Conservation (phyloP, 805 yeast genomes). For the Nakazawaea molendinolei region DNA sequence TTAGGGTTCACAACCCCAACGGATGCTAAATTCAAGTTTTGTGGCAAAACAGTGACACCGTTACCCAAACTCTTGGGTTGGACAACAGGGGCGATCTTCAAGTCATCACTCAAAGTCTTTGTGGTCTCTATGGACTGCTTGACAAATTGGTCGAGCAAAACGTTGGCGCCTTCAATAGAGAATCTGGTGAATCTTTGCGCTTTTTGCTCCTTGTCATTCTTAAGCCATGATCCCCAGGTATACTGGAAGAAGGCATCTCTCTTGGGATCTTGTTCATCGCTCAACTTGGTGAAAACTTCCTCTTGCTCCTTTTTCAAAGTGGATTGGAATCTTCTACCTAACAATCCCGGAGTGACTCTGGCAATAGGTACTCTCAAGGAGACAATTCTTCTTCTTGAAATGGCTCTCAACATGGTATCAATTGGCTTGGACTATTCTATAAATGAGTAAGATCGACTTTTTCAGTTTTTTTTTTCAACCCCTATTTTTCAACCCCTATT, state of each 20-base stretch:
- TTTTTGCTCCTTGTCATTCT: constrained; percentile 69
- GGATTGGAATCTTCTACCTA: constrained; percentile 6
- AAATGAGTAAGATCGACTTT: neutral
- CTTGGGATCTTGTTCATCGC: constrained; percentile 59
- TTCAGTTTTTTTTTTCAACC: neutral
- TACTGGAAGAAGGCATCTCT: constrained; percentile 75
- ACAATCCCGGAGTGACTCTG: too few relatives aligned
- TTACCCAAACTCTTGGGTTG: constrained; percentile 19
- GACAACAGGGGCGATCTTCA: constrained; percentile 1
- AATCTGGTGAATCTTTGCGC: constrained; percentile 73
- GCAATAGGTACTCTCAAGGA: neutral
- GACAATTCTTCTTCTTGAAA: neutral
- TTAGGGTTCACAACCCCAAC: constrained; percentile 38
- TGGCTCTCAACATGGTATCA: constrained; percentile 1
- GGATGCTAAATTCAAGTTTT: constrained; percentile 36
- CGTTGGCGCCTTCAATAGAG: constrained; percentile 69
- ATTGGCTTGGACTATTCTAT: neutral
- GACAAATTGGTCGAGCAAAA: constrained; percentile 39
- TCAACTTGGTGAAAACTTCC: constrained; percentile 45
- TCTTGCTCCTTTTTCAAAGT: constrained; percentile 9
- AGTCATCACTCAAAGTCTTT: constrained; percentile 14
- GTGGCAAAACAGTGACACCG: constrained; percentile 27
- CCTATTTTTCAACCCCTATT: too few relatives aligned
- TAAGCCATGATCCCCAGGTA: constrained; percentile 94
- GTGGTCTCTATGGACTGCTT: constrained; percentile 29